Conservation (phyloP, 306 rosid genomes). For the Casuarina glauca region DNA sequence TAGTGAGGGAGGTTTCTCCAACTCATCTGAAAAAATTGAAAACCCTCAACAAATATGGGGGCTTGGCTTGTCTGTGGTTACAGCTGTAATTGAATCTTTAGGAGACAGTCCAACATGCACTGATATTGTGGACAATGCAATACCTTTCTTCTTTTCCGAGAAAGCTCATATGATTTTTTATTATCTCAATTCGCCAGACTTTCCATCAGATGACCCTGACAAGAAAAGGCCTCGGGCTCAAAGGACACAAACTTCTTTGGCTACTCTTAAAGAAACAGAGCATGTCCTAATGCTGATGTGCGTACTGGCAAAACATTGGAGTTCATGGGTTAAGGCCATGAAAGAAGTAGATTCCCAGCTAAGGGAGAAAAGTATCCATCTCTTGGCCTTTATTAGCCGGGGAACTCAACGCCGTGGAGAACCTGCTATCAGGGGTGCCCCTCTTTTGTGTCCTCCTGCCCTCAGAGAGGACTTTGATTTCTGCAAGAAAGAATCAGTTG, state of each 20-base stretch:
- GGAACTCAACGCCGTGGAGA: slow-evolving; percentile 73
- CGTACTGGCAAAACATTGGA: slow-evolving; percentile 78
- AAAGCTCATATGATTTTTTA: slow-evolving; percentile 60
- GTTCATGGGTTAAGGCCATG: slow-evolving; percentile 74
- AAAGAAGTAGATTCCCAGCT: slow-evolving; percentile 67
- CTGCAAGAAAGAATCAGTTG: slow-evolving; percentile 63
- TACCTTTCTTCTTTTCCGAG: slow-evolving; percentile 79
- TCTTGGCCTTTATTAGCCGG: slow-evolving; percentile 85
- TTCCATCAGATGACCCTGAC: slow-evolving; percentile 73
- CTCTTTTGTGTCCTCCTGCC: slow-evolving; percentile 72
- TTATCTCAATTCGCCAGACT: slow-evolving; percentile 72
- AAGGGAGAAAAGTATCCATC: slow-evolving; percentile 90
- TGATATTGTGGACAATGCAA: slow-evolving; percentile 67
- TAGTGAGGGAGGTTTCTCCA: slow-evolving; percentile 31
- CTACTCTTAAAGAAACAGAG: slow-evolving; percentile 76
- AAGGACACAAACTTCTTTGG: slow-evolving; percentile 58
- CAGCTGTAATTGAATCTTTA: slow-evolving; percentile 83
- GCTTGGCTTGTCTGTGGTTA: slow-evolving; percentile 81
- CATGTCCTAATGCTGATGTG: slow-evolving; percentile 84
- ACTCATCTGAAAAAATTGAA: slow-evolving; percentile 47
- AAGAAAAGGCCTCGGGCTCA: slow-evolving; percentile 76
- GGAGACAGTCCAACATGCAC: slow-evolving; percentile 71
- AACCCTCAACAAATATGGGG: slow-evolving; percentile 79
- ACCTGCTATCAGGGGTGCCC: slow-evolving; percentile 44
- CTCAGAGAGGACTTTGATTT: slow-evolving; percentile 75